phyloP scores from a whole-genome alignment of 805 yeast species.

The Isabelozyma rhagii region DNA sequence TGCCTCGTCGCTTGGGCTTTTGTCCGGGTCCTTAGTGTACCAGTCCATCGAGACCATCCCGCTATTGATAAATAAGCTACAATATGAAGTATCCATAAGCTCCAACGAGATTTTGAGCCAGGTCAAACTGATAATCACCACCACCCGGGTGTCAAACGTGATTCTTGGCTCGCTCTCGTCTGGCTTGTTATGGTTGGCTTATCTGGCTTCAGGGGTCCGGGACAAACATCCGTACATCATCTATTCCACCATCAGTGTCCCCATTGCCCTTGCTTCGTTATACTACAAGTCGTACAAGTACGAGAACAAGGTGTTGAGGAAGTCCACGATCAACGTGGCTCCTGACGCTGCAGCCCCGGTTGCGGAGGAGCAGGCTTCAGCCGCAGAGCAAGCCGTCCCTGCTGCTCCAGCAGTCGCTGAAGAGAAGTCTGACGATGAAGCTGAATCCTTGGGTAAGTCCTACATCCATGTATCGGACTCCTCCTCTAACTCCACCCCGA shows the following conservation, averaged over 20 bases:
- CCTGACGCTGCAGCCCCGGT: background rate
- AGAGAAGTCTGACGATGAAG: slow-evolving; percentile 2
- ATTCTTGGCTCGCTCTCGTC: slow-evolving; percentile 49
- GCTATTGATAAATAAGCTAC: slow-evolving; percentile 23
- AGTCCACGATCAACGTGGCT: background rate
- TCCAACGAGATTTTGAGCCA: slow-evolving; percentile 10
- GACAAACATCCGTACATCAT: slow-evolving; percentile 73
- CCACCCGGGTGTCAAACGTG: slow-evolving; percentile 18
- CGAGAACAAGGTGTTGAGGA: slow-evolving; percentile 14
- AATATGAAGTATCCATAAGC: slow-evolving; percentile 14
- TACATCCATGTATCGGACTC: slow-evolving; percentile 41
- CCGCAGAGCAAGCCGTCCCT: background rate
- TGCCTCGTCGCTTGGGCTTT: slow-evolving; percentile 63
- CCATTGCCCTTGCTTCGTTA: slow-evolving; percentile 32
- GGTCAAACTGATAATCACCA: slow-evolving; percentile 19
- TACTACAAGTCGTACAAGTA: slow-evolving; percentile 10
- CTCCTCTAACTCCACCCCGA: slow-evolving; percentile 25
- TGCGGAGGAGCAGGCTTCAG: background rate
- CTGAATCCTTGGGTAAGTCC: slow-evolving; percentile 33
- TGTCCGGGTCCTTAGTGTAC: slow-evolving; percentile 50
- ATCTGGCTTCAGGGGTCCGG: slow-evolving; percentile 48
- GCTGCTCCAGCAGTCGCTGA: background rate
- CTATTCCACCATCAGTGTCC: slow-evolving; percentile 58
- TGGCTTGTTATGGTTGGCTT: slow-evolving; percentile 53
- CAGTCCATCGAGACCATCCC: slow-evolving; percentile 33